Evolutionary conservation across 306 rosid genomes (phyloP), one percentile per base, ranked within the genome.

Genomic region (Cyamopsis tetragonoloba): DNA sequence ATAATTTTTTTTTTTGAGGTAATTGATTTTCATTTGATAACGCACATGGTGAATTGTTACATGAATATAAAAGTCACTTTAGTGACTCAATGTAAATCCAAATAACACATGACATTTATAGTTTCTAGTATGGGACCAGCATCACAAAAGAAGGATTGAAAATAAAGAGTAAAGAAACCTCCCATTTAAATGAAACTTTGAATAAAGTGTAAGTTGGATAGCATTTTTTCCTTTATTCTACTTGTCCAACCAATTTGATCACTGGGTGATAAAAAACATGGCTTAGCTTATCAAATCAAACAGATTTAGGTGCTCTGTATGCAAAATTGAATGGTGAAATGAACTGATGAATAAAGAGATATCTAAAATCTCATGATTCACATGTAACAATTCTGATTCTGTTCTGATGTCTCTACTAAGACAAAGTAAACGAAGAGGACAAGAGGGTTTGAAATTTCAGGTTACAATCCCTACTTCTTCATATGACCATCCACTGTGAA

Each of bases 361-460:
- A n/a, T n/a, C n/a, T n/a, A n/a, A n/a, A n/a, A n/a, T n/a, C n/a
- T n/a, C n/a, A n/a, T n/a, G n/a, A n/a, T n/a, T n/a, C n/a, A n/a
- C n/a, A n/a, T n/a, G n/a, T n/a, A n/a, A n/a, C n/a, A n/a, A n/a
- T n/a, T n/a, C n/a, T n/a, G n/a, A n/a, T n/a, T n/a, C 42, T 24
- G 26, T 48, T 12, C 6, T n/a, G 14, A 24, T 19, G 26, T 17
- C 15, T 38, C 5, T 31, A 20, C 47, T 56, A 63, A 4, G 77
- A 20, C 48, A 64, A 62, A 54, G 74, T 63, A 54, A 31, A 75
- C 49, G 84, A 80, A 64, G 86, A 75, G 61, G 88, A 83, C 70
- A 28, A 63, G 10, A 63, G 42, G 10, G 27, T 43, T 15, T 43
- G 28, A 2, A 19, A 27, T 64, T 44, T 28, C 10, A 56, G 20